Conservation (phyloP, 768 basidiomycete species). For the Lenzites betulinus region DNA sequence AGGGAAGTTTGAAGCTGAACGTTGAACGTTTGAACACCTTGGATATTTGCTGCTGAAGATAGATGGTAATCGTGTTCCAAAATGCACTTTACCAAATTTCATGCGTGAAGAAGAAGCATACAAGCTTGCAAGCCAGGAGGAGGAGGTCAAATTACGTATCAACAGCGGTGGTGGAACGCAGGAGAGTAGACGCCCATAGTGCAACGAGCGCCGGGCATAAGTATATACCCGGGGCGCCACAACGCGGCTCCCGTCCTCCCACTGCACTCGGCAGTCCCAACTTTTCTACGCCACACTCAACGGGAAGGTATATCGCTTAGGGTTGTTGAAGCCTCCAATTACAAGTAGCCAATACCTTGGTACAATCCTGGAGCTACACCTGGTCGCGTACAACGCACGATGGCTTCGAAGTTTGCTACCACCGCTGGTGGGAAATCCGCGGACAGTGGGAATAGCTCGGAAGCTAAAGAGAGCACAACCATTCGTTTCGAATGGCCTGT, state of each 20-base stretch:
- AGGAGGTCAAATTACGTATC: not conserved
- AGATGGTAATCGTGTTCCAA: too few species aligned
- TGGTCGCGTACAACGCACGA: not conserved
- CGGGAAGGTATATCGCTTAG: too few species aligned
- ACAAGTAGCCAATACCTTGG: too few species aligned
- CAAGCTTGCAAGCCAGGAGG: too few species aligned
- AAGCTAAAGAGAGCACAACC: slow-evolving; percentile 49
- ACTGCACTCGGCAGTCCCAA: not conserved
- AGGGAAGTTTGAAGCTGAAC: too few species aligned
- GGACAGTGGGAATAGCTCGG: not conserved
- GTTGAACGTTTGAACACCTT: too few species aligned
- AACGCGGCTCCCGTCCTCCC: not conserved
- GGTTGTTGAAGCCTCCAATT: too few species aligned
- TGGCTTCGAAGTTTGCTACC: not conserved
- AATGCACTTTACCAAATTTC: too few species aligned
- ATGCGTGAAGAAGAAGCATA: too few species aligned
- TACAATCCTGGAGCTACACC: too few species aligned
- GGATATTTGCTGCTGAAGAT: too few species aligned
- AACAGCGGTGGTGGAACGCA: not conserved
- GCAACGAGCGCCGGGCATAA: not conserved
- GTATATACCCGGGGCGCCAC: not conserved
- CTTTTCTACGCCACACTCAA: too few species aligned
- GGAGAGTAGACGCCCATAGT: not conserved
- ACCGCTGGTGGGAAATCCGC: not conserved
- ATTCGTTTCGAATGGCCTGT: slow-evolving; percentile 81